Evolutionary conservation across 2,329 filamentous ascomycete species (phyloP), one percentile per base, ranked within the genome.

Genomic region (Phyllosticta capitalensis): DNA sequence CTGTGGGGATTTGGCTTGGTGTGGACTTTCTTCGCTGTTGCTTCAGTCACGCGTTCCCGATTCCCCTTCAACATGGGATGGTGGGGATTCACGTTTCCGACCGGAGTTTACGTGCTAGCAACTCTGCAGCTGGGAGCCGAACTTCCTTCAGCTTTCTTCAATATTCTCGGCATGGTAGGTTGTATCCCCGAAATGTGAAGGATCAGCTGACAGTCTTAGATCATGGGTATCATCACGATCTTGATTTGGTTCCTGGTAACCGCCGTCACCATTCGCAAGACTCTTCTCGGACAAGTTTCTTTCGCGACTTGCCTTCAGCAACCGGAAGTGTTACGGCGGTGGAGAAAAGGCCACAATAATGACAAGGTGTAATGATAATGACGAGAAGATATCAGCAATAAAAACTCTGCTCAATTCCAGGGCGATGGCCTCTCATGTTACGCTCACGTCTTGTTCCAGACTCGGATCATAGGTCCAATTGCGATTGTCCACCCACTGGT

Each of bases 31-130:
- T 79, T 80, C 65, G 81, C 81, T 0, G 64, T 82, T 0, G 76
- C 78, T 3, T 77, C 76, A 17, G 76, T 83, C 59, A 71, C 71
- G 24, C 70, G 73, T 52, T 71, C 68, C 30, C 67, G 68, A 28
- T 81, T 84, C 62, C 80, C 81, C 0, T 84, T 85, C 68, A 84
- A 85, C 65, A 81, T 84, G 71, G 82, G 82, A 14, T 83, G 82
- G 81, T 85, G 81, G 81, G 80, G 79, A 2, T 84, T 84, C 61
- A 82, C 78, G 0, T 85, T 85, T 63, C 83, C 82, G 0, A 65
- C 83, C 1, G 83, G 82, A 2, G 82, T 83, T 0, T 84, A 79
- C 67, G 76, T 82, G 0, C 69, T 78, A 9, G 76, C 71, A 30
- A 81, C 79, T 0, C 74, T 75, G 3, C 69, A 74, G 53, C 72